phyloP scores from a whole-genome alignment of 2,329 filamentous ascomycete genomes.

The Aspergillus spinulosporus region DNA sequence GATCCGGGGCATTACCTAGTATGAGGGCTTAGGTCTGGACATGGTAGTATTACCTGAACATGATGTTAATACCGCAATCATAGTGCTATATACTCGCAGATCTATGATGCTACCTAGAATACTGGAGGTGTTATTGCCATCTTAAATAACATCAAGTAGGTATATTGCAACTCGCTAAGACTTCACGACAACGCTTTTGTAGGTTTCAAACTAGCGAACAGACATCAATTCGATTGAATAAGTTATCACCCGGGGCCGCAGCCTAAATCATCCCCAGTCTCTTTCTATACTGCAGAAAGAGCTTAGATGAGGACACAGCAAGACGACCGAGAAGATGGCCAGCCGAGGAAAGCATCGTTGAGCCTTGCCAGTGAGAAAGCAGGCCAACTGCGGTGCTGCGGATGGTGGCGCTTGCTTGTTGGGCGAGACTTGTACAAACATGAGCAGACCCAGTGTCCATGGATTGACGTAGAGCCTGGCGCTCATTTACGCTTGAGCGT shows the following conservation, averaged over 20 bases:
- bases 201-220: background rate
- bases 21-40: background rate
- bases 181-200: background rate
- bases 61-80: too few relatives aligned
- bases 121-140: background rate
- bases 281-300: conserved; percentile 20
- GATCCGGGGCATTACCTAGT: background rate
- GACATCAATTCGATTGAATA: background rate
- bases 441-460: too few relatives aligned
- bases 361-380: conserved; percentile 16
- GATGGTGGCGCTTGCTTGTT: background rate
- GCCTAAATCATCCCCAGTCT: conserved; percentile 20
- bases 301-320: conserved; percentile 20
- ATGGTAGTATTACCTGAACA: background rate
- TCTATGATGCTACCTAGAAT: background rate
- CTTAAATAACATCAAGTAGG: background rate
- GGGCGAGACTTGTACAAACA: background rate
- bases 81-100: too few relatives aligned
- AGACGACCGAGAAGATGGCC: conserved; percentile 17
- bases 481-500: background rate
- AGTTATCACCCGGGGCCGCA: background rate
- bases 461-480: background rate
- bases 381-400: conserved; percentile 2
- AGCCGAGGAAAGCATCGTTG: conserved; percentile 18
- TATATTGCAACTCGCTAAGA: conserved; percentile 6